Evolutionary conservation across 2,329 filamentous ascomycete species (phyloP).

Genomic region (Aureobasidium melanogenum): DNA sequence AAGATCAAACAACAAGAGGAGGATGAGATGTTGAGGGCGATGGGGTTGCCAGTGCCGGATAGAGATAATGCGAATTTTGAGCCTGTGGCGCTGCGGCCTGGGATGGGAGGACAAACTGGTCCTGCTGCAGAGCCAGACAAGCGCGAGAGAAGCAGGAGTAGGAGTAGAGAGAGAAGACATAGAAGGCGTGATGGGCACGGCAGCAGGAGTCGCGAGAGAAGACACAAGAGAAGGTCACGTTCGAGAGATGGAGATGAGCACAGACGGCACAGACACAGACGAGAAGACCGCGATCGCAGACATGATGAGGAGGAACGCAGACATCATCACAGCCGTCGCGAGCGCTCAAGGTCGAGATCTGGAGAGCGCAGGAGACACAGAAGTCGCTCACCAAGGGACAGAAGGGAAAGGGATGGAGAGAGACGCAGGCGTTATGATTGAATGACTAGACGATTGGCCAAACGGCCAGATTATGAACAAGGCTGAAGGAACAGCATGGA

Average conservation of each 20-base stretch:
- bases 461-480: too few species aligned
- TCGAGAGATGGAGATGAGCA: slow-evolving; percentile 15
- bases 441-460: not conserved
- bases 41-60: slow-evolving; percentile 60
- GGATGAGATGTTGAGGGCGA: slow-evolving; percentile 73
- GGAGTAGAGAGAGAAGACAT: slow-evolving; percentile 12
- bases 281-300: slow-evolving; percentile 11
- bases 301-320: slow-evolving; percentile 8
- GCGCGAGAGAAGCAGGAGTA: slow-evolving; percentile 27
- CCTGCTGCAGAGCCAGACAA: slow-evolving; percentile 1
- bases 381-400: slow-evolving; percentile 15
- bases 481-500: not conserved
- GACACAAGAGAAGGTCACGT: slow-evolving; percentile 14
- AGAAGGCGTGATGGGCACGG: slow-evolving; percentile 6
- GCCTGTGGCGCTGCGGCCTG: slow-evolving; percentile 23
- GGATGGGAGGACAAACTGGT: slow-evolving; percentile 19
- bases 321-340: slow-evolving; percentile 8
- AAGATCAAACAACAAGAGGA: slow-evolving; percentile 83
- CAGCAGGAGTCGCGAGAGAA: slow-evolving; percentile 13
- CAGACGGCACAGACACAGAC: slow-evolving; percentile 18
- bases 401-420: not conserved
- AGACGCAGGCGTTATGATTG: slow-evolving; percentile 6
- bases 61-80: slow-evolving; percentile 37
- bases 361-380: slow-evolving; percentile 13
- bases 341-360: slow-evolving; percentile 13